Base-by-base conservation (phyloP, 2,329 filamentous ascomycete species). In the Monosporascus cannonballus region DNA sequence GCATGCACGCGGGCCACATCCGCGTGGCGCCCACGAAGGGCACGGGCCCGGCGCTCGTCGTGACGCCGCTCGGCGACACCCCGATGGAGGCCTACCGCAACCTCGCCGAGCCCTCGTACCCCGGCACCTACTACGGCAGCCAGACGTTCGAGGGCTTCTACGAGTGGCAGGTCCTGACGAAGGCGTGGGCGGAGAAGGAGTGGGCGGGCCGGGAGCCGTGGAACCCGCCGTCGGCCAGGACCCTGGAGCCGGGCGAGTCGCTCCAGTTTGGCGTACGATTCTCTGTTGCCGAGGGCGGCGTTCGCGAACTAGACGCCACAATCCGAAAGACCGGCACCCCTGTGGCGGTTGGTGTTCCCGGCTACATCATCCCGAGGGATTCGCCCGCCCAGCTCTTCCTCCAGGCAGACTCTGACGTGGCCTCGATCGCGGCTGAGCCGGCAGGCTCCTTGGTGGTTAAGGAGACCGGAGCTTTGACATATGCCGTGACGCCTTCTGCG, bases 81-180 rank as follows among this genome's bases (percentile, higher is more conserved):
- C 71, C 73, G 0, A 67, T 84, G 17, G 80, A 84, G 59, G 80
- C 77, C 2, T 84, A 80, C 65, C 69, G 77, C 6, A 77, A 79
- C 52, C 68, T 85, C 0, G 42, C 56, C 0, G 81, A 84, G 61
- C 64, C 69, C 0, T 66, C 59, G 2, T 70, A 71, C 25, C 66
- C 69, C 0, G 66, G 61, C 9, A 71, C 72, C 0, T 60, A 56
- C 9, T 83, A 83, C 59, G 71, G 68, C 5, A 77, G 74, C 46
- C 80, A 84, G 57, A 78, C 75, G 0, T 85, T 80, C 54, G 81
- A 85, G 59, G 81, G 80, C 0, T 75, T 80, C 55, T 85, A 84
- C 54, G 79, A 83, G 57, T 85, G 80, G 80, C 76, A 83, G 57
- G 72, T 77, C 0, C 70, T 79, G 49, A 76, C 72, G 14, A 71